Percentiles rank a stretch among this genome's conserved stretches.
Evolutionary conservation across 345 rosid species (phyloP).

Genomic region (Hypericum perforatum): DNA sequence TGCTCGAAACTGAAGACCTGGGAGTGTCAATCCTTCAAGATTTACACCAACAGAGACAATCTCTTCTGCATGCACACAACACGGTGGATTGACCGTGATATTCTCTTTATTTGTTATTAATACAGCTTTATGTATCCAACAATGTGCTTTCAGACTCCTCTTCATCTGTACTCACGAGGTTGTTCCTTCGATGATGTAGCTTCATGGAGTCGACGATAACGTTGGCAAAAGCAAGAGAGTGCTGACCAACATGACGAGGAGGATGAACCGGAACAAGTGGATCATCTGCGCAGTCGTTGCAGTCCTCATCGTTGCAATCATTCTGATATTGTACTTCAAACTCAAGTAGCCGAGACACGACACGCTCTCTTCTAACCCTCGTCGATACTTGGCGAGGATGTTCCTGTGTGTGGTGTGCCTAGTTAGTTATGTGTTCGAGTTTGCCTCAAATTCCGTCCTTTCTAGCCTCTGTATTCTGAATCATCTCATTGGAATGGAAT

Average conservation of each 20-base stretch:
- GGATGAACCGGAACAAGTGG: slow-evolving; percentile 20
- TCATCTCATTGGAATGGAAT: no score
- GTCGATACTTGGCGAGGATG: no score
- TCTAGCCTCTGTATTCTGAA: no score
- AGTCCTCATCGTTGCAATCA: slow-evolving; percentile 13
- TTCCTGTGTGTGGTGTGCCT: no score
- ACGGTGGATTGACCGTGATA: neutral
- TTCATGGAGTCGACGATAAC: slow-evolving; percentile 17
- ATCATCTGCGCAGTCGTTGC: slow-evolving; percentile 11
- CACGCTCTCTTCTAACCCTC: no score
- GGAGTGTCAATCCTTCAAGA: slow-evolving; percentile 18
- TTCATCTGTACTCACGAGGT: no score
- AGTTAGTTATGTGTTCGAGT: no score
- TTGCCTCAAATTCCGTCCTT: no score
- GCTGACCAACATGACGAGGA: slow-evolving; percentile 6
- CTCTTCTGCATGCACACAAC: slow-evolving; percentile 13
- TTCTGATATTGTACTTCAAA: slow-evolving; percentile 15
- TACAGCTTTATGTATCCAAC: no score
- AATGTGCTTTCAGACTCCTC: no score
- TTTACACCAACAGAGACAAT: slow-evolving; percentile 17
- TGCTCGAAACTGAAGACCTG: slow-evolving; percentile 16
- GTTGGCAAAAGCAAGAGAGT: slow-evolving; percentile 14
- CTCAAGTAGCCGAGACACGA: neutral
- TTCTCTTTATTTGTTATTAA: neutral
- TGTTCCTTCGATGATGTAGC: neutral